Evolutionary conservation across 331 rosid genomes (phyloP).

Genomic region (Rosa hybrid): DNA sequence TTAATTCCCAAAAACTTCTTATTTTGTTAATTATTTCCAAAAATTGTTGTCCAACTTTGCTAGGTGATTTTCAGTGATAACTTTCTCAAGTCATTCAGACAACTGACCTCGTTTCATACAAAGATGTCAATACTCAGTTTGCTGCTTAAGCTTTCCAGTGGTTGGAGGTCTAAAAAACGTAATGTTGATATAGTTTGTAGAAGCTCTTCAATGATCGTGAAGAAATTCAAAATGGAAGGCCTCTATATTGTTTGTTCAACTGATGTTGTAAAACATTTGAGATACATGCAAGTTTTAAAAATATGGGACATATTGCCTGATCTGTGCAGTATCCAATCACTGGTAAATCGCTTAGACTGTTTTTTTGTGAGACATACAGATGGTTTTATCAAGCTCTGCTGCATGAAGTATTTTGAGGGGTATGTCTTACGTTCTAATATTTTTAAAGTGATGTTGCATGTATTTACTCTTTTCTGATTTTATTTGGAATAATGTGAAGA

Average conservation of each 20-base stretch:
- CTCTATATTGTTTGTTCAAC: slow-evolving; percentile 46
- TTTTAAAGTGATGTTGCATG: background rate
- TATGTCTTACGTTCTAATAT: slow-evolving; percentile 14
- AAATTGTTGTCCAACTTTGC: background rate
- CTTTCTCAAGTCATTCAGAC: slow-evolving; percentile 62
- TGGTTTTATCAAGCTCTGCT: slow-evolving; percentile 38
- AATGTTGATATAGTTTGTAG: slow-evolving; percentile 28
- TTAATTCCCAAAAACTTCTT: background rate
- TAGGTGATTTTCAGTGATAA: slow-evolving; percentile 62
- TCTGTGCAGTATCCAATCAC: slow-evolving; percentile 12
- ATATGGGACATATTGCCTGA: slow-evolving; percentile 41
- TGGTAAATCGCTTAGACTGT: slow-evolving; percentile 24
- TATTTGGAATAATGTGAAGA: background rate
- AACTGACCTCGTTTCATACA: slow-evolving; percentile 14
- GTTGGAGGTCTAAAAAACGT: slow-evolving; percentile 67
- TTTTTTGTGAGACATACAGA: slow-evolving; percentile 34
- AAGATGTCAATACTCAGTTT: slow-evolving; percentile 47
- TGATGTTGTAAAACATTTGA: slow-evolving; percentile 45
- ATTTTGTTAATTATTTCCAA: background rate
- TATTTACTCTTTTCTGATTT: background rate
- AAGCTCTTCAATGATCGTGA: slow-evolving; percentile 45
- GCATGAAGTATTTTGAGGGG: slow-evolving; percentile 31
- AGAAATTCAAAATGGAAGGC: slow-evolving; percentile 49
- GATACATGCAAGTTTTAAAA: slow-evolving; percentile 36
- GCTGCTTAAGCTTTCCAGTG: slow-evolving; percentile 50